Evolutionary conservation across 108 stramenopile genomes (phyloP).

Genomic region (Aurantiochytrium sp.): DNA sequence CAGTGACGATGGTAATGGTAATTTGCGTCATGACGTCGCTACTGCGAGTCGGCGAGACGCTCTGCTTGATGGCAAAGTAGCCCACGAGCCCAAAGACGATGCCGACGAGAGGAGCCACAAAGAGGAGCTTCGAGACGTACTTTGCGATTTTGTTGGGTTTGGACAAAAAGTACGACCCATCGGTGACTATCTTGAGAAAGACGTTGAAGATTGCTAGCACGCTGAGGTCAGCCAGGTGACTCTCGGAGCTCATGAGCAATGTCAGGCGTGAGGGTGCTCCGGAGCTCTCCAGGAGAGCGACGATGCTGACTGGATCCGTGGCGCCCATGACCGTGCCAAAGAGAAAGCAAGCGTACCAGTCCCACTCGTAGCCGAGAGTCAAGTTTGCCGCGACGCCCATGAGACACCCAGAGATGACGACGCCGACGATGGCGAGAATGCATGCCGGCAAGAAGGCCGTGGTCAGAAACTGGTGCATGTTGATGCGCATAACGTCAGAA

Average conservation of each 20-base stretch:
- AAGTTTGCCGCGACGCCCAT: slow-evolving; percentile 27
- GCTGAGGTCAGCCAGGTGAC: background rate
- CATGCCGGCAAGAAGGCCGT: slow-evolving; percentile 50
- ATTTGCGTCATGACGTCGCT: background rate
- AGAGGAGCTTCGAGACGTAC: background rate
- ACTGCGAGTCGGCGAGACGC: background rate
- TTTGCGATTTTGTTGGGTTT: background rate
- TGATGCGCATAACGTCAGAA: slow-evolving; percentile 61
- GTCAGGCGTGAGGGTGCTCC: slow-evolving; percentile 67
- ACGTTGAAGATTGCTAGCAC: background rate
- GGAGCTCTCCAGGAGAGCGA: slow-evolving; percentile 56
- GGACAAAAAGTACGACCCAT: background rate
- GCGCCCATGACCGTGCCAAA: slow-evolving; percentile 78
- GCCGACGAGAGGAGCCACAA: background rate
- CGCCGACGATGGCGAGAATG: slow-evolving; percentile 72
- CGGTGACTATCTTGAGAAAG: background rate
- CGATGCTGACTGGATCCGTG: slow-evolving; percentile 87
- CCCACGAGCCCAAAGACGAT: background rate
- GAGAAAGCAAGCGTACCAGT: slow-evolving; percentile 52
- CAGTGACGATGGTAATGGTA: background rate
- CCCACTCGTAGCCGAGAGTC: slow-evolving; percentile 35
- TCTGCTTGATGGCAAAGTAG: background rate
- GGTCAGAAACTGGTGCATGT: slow-evolving; percentile 56
- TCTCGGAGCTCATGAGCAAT: slow-evolving; percentile 48
- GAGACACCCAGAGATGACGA: slow-evolving; percentile 31